A percentile compares a stretch with the other conserved stretches of the same genome.
Conservation (phyloP, 306 rosid species). For the Biancaea sappan region DNA sequence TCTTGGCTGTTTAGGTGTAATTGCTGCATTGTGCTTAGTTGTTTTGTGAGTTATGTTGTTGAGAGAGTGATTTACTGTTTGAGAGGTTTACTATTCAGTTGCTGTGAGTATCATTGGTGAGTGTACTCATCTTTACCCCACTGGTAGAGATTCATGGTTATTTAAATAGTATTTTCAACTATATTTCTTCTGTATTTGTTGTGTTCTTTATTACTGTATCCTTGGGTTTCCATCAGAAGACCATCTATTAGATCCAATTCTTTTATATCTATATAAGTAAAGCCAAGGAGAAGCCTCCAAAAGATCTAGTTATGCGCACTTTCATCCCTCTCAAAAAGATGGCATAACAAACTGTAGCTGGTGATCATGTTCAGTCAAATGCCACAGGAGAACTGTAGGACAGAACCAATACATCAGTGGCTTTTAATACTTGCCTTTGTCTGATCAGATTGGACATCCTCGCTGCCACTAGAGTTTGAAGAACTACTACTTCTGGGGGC, state of each 20-base stretch:
- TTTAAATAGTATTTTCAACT: too few species aligned
- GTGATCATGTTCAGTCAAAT: background rate
- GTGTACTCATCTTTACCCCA: too few species aligned
- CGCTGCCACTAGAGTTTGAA: conserved; percentile 53
- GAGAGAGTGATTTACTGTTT: too few species aligned
- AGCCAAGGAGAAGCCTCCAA: background rate
- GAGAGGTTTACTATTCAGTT: too few species aligned
- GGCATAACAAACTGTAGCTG: background rate
- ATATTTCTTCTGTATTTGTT: too few species aligned
- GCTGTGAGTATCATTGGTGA: too few species aligned
- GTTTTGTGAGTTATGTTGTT: too few species aligned
- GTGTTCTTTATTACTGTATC: too few species aligned
- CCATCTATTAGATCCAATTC: conserved; percentile 15
- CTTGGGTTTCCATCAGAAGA: too few species aligned
- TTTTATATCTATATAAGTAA: background rate
- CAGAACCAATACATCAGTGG: conserved; percentile 21
- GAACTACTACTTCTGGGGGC: conserved; percentile 51
- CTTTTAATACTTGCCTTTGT: conserved; percentile 56
- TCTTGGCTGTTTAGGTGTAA: too few species aligned
- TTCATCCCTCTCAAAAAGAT: background rate
- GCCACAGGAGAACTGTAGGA: background rate
- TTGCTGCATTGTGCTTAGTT: too few species aligned
- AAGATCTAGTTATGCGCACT: conserved; percentile 22
- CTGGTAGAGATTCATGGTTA: too few species aligned
- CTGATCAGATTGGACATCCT: conserved; percentile 53